Conservation (phyloP, 1,284 basidiomycete genomes). For the Afroboletus lepidellus region DNA sequence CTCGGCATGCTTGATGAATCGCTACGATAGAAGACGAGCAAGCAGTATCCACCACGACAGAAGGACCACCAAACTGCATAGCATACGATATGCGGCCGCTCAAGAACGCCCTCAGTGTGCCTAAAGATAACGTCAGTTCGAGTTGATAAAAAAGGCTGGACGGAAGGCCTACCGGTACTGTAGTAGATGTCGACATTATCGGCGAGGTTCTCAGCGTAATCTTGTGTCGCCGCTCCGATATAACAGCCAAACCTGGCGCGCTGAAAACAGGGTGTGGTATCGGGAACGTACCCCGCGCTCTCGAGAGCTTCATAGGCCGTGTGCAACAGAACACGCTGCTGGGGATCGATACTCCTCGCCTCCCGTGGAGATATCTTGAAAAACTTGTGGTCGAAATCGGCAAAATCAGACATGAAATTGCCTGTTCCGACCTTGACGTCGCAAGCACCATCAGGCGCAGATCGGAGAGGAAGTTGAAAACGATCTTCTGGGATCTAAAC, state of each 20-base stretch:
- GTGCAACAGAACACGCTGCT: slow-evolving; percentile 66
- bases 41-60: slow-evolving; percentile 68
- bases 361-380: slow-evolving; percentile 71
- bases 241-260: slow-evolving; percentile 61
- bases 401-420: slow-evolving; percentile 59
- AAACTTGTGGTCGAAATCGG: slow-evolving; percentile 66
- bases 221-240: slow-evolving; percentile 65
- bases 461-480: slow-evolving; percentile 49
- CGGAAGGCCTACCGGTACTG: slow-evolving; percentile 56
- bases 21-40: slow-evolving; percentile 70
- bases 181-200: slow-evolving; percentile 68
- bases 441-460: slow-evolving; percentile 25
- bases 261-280: slow-evolving; percentile 48
- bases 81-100: slow-evolving; percentile 70
- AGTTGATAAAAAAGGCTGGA: not conserved
- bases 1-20: slow-evolving; percentile 65
- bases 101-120: slow-evolving; percentile 65
- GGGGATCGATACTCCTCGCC: slow-evolving; percentile 72
- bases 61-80: slow-evolving; percentile 66
- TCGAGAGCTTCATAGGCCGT: slow-evolving; percentile 67
- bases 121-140: slow-evolving; percentile 35
- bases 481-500: slow-evolving; percentile 57
- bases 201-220: slow-evolving; percentile 64
- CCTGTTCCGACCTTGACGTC: slow-evolving; percentile 54
- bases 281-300: slow-evolving; percentile 64